Conservation (phyloP, 2,329 filamentous ascomycete species). For the Aspergillus sp. region DNA sequence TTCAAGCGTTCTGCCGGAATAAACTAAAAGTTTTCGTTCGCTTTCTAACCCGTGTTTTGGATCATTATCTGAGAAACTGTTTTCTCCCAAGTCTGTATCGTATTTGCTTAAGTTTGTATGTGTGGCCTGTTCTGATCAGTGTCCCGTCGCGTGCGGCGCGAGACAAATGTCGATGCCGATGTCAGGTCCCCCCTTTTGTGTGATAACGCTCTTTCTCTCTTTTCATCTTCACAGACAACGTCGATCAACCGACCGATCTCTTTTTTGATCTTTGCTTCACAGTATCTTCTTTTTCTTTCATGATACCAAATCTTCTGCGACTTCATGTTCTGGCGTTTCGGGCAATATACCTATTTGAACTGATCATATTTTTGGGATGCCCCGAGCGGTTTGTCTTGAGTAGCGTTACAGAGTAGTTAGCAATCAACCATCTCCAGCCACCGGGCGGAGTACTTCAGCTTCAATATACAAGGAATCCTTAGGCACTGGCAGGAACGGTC, state of each 20-base stretch:
- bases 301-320: constrained; percentile 7
- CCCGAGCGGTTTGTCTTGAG: not conserved
- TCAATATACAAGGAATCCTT: too few species aligned
- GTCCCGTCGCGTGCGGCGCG: constrained; percentile 13
- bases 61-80: constrained; percentile 19
- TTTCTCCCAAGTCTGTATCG: constrained; percentile 22
- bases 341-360: not conserved
- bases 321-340: constrained; percentile 9
- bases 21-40: constrained; percentile 37
- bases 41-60: constrained; percentile 19
- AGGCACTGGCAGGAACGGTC: not conserved
- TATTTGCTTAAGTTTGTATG: constrained; percentile 24
- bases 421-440: not conserved
- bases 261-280: not conserved
- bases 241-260: not conserved
- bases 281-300: constrained; percentile 3
- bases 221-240: constrained; percentile 3
- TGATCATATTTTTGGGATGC: not conserved
- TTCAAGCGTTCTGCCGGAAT: constrained; percentile 31
- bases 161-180: not conserved
- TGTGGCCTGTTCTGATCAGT: constrained; percentile 12
- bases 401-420: not conserved
- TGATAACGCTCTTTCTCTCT: constrained; percentile 24
- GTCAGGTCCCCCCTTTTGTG: constrained; percentile 4
- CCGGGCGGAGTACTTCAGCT: too few species aligned